Evolutionary conservation across 2,329 filamentous ascomycete genomes (phyloP).

Genomic region (Biscogniauxia mediterranea): DNA sequence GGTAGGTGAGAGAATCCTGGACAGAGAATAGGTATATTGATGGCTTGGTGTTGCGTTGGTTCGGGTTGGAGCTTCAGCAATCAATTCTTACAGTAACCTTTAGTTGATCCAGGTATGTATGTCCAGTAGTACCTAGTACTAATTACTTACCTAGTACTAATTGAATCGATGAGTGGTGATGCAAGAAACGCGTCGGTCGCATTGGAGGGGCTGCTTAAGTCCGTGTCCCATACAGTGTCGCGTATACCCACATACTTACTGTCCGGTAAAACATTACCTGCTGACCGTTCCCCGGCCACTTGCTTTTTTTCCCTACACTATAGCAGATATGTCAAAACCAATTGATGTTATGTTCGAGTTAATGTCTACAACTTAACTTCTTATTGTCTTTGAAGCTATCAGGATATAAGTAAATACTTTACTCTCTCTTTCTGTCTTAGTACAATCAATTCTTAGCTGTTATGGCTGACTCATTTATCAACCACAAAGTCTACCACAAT

Average conservation of each 20-base stretch:
- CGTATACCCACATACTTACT: not conserved
- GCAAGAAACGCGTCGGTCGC: not conserved
- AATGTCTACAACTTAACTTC: not conserved
- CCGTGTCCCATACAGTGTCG: not conserved
- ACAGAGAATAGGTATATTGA: too few relatives aligned
- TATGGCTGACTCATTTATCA: not conserved
- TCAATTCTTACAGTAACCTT: not conserved
- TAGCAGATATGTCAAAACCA: too few relatives aligned
- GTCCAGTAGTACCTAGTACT: too few relatives aligned
- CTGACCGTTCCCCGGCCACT: too few relatives aligned
- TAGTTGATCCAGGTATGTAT: too few relatives aligned
- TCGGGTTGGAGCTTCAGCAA: not conserved
- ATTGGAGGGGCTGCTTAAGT: not conserved
- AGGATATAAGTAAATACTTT: slow-evolving; percentile 1
- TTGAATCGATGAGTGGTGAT: not conserved
- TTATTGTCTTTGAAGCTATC: not conserved
- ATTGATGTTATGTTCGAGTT: too few relatives aligned
- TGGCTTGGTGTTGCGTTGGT: not conserved
- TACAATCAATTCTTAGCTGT: too few relatives aligned
- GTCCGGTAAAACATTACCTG: slow-evolving; percentile 1
- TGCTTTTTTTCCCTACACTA: too few relatives aligned
- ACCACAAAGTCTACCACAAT: not conserved
- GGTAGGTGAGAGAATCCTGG: too few relatives aligned
- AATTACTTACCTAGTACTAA: too few relatives aligned
- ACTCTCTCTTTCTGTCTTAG: too few relatives aligned